phyloP scores from a whole-genome alignment of 768 basidiomycete species.

The Suillus subaureus region DNA sequence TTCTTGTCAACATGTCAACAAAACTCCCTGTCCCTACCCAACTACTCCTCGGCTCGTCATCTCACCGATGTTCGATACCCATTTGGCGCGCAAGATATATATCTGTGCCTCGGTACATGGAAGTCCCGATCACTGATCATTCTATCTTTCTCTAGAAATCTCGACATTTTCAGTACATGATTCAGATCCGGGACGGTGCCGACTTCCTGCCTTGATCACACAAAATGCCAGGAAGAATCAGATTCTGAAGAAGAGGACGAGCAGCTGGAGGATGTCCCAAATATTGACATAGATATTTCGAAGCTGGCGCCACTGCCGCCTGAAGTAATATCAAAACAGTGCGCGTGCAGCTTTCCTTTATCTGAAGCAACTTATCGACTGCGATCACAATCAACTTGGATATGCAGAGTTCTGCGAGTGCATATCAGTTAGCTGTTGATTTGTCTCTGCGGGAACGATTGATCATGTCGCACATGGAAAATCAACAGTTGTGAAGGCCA shows the following conservation, averaged over 20 bases:
- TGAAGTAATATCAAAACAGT: constrained; percentile 92
- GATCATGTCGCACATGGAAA: constrained; percentile 99
- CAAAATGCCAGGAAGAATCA: constrained; percentile 69
- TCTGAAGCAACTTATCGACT: not conserved
- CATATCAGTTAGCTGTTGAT: constrained; percentile 2
- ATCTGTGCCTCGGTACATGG: too few species aligned
- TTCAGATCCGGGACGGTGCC: not conserved
- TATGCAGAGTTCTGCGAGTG: constrained; percentile 28
- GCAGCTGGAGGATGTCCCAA: constrained; percentile 53
- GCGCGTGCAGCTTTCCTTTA: constrained; percentile 24
- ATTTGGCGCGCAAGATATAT: too few species aligned
- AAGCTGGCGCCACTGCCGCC: constrained; percentile 87
- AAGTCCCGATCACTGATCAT: too few species aligned
- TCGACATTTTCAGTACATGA: too few species aligned
- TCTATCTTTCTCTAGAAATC: too few species aligned
- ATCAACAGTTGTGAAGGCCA: constrained; percentile 97
- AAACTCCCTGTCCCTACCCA: too few species aligned
- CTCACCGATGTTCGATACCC: too few species aligned
- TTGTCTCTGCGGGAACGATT: constrained; percentile 75
- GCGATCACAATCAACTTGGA: constrained; percentile 82
- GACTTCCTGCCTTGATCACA: constrained; percentile 5
- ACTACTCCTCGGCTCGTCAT: too few species aligned
- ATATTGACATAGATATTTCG: constrained; percentile 77
- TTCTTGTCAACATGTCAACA: too few species aligned
- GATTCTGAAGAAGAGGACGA: constrained; percentile 72